Percentiles rank a stretch among this genome's conserved stretches.
phyloP scores from a whole-genome alignment of 441 rosid genomes.

The Sinapis alba region DNA sequence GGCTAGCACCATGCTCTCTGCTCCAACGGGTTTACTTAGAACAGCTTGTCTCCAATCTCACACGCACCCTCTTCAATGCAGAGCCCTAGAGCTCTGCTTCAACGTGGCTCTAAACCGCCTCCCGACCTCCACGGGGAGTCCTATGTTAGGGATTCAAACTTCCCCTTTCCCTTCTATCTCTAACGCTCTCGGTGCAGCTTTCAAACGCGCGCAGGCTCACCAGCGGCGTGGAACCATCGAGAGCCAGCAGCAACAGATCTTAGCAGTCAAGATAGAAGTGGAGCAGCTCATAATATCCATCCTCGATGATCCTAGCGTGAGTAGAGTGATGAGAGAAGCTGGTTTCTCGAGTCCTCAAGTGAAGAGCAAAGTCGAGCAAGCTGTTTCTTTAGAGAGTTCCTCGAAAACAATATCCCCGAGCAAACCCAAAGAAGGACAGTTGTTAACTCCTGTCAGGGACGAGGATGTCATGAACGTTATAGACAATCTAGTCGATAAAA shows the following conservation, averaged over 20 bases:
- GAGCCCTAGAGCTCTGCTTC: slow-evolving; percentile 78
- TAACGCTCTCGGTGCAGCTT: slow-evolving; percentile 75
- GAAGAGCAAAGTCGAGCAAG: slow-evolving; percentile 65
- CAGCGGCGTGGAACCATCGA: slow-evolving; percentile 77
- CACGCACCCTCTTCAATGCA: slow-evolving; percentile 76
- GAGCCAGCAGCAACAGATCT: slow-evolving; percentile 65
- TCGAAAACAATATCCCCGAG: slow-evolving; percentile 43
- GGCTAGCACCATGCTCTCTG: slow-evolving; percentile 68
- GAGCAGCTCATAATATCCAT: slow-evolving; percentile 76
- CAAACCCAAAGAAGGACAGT: slow-evolving; percentile 50
- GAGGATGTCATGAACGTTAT: slow-evolving; percentile 64
- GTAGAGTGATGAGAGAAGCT: slow-evolving; percentile 83
- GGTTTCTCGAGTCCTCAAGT: slow-evolving; percentile 77
- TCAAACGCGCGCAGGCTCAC: slow-evolving; percentile 83
- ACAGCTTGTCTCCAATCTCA: slow-evolving; percentile 74
- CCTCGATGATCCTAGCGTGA: slow-evolving; percentile 76
- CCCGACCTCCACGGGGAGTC: slow-evolving; percentile 55
- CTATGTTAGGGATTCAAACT: slow-evolving; percentile 50
- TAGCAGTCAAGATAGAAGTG: slow-evolving; percentile 68
- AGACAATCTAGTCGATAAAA: slow-evolving; percentile 49
- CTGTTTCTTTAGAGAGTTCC: slow-evolving; percentile 49
- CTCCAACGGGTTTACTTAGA: slow-evolving; percentile 57
- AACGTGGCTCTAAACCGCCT: slow-evolving; percentile 81
- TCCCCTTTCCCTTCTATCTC: slow-evolving; percentile 64
- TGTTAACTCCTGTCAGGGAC: slow-evolving; percentile 35